Evolutionary conservation across 495 filamentous ascomycete genomes (phyloP), one percentile per base, ranked within the genome.

Genomic region (Aspergillus steynii): DNA sequence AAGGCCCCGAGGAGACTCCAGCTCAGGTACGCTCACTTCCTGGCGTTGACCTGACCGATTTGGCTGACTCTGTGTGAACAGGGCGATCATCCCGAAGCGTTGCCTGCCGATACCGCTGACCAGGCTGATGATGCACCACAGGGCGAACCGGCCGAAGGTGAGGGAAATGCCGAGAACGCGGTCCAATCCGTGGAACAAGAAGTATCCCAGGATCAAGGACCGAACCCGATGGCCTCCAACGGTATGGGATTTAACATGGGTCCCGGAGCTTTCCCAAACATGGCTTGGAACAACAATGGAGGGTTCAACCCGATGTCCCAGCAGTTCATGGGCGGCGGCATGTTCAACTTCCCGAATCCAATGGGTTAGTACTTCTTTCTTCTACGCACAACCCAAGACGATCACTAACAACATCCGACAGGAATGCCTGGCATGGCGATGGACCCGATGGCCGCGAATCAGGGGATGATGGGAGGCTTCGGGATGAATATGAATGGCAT

Each of bases 401-500:
- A 59, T 68, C 29, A 58, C 62, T 66, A 62, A 67, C 52, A 12
- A n/a, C 3, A 9, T 53, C 10, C 52, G 45, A 27, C 59, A 90
- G 90, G 84, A 66, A 92, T 92, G 88, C 80, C 86, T 63, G 87
- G 85, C 70, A 91, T 93, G 87, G 80, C 79, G 71, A 92, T 96
- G 89, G 90, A 92, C 81, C 90, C 90, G 67, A 93, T 93, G 90
- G 81, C 82, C 78, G 90, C 92, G 85, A 80, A 78, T 75, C 90
- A 95, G 76, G 88, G 85, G 74, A 94, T 96, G 89, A 91, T 90
- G 84, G 88, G 89, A 75, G 90, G 89, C 60, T 94, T 87, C 78
- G 88, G 88, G 80, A 92, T 93, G 89, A 90, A 88, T 84, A 94
- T 94, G 89, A 88, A 87, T 85, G 88, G 88, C 81, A 93, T 92